These are phyloP conservation scores for Dothistroma septosporum DNA, from an alignment of 2,329 filamentous ascomycete genomes.

Conservation along the genomic window DNA sequence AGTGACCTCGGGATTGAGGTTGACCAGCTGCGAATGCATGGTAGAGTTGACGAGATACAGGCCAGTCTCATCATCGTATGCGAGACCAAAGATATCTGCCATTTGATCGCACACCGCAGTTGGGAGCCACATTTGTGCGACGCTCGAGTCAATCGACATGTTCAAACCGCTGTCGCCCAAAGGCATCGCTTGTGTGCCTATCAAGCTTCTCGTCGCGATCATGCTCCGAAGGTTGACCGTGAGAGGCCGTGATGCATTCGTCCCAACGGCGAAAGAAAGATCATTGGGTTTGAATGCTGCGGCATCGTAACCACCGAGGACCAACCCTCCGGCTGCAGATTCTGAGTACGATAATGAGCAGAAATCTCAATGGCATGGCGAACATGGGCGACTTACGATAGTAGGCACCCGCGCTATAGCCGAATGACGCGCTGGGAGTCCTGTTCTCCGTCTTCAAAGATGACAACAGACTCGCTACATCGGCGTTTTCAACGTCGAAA, in stretches of 20 bases:
- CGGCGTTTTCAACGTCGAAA: constrained; percentile 14
- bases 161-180: constrained; percentile 13
- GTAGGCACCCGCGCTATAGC: constrained; percentile 11
- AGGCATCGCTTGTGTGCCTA: constrained; percentile 27
- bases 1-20: constrained; percentile 36
- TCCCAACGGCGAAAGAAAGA: constrained; percentile 53
- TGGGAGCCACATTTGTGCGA: constrained; percentile 41
- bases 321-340: constrained; percentile 7
- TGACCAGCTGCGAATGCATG: constrained; percentile 32
- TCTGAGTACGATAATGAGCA: neutral
- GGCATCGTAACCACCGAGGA: constrained; percentile 64
- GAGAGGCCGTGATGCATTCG: constrained; percentile 32
- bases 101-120: constrained; percentile 36
- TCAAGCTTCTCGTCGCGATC: neutral
- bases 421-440: constrained; percentile 8
- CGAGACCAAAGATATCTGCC: constrained; percentile 38
- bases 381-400: constrained; percentile 4
- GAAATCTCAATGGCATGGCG: neutral
- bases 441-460: neutral
- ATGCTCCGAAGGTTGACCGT: constrained; percentile 13
- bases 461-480: neutral
- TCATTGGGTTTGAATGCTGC: constrained; percentile 58
- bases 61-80: constrained; percentile 36
- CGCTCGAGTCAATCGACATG: constrained; percentile 37
- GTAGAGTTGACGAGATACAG: constrained; percentile 40